Conservation (phyloP, 1,139 yeast genomes). For the Lodderomyces elongisporus region DNA sequence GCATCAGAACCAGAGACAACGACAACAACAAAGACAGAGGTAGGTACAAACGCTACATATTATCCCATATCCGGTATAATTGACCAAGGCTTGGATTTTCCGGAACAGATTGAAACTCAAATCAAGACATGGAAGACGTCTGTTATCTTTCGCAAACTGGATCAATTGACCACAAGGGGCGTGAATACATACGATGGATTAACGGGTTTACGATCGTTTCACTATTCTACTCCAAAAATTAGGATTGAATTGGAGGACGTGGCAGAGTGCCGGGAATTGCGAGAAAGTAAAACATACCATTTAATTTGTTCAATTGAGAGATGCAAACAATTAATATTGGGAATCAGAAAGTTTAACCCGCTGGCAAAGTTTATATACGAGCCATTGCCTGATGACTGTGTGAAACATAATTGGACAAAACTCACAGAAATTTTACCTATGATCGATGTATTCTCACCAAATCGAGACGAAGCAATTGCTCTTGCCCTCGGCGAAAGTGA, state of each 20-base stretch:
- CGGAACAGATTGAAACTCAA: slow-evolving; percentile 39
- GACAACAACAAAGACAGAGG: no score
- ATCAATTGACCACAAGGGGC: slow-evolving; percentile 72
- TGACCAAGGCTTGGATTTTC: slow-evolving; percentile 80
- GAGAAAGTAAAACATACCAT: slow-evolving; percentile 52
- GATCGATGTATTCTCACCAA: slow-evolving; percentile 72
- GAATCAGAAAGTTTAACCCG: slow-evolving; percentile 21
- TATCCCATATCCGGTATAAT: slow-evolving; percentile 57
- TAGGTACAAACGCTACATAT: no score
- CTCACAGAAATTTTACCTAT: slow-evolving; percentile 39
- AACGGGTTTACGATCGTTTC: slow-evolving; percentile 46
- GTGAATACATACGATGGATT: slow-evolving; percentile 67
- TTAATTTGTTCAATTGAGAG: slow-evolving; percentile 70
- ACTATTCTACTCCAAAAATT: slow-evolving; percentile 51
- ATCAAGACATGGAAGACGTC: slow-evolving; percentile 62
- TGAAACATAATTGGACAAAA: slow-evolving; percentile 38
- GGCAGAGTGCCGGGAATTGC: slow-evolving; percentile 27
- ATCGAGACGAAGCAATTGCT: slow-evolving; percentile 66
- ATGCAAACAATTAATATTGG: slow-evolving; percentile 42
- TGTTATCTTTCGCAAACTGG: slow-evolving; percentile 46
- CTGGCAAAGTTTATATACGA: slow-evolving; percentile 64
- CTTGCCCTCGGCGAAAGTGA: slow-evolving; percentile 21
- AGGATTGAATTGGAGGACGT: slow-evolving; percentile 63
- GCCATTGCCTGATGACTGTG: slow-evolving; percentile 78
- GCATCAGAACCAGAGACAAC: no score